phyloP scores from a whole-genome alignment of 208 protist genomes.

The Crithidia fasciculata region DNA sequence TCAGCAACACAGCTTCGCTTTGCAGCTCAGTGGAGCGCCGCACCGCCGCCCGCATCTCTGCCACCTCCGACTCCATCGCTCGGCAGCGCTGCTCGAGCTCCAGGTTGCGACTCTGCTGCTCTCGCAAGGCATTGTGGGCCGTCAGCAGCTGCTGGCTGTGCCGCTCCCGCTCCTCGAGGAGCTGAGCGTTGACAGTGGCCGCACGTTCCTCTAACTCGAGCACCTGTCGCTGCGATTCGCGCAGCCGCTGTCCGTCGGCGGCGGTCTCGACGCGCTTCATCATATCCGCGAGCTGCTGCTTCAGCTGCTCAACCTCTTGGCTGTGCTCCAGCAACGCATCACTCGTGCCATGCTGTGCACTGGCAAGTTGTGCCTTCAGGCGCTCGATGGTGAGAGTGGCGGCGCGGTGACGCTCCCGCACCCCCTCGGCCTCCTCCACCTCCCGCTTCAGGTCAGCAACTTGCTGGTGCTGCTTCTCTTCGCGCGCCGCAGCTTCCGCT shows the following conservation, averaged over 20 bases:
- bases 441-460: slow-evolving; percentile 51
- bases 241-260: slow-evolving; percentile 41
- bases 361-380: slow-evolving; percentile 62
- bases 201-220: slow-evolving; percentile 69
- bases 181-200: slow-evolving; percentile 45
- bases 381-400: slow-evolving; percentile 56
- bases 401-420: slow-evolving; percentile 56
- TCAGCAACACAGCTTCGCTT: slow-evolving; percentile 69
- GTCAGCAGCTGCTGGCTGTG: slow-evolving; percentile 64
- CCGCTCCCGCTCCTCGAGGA: slow-evolving; percentile 69
- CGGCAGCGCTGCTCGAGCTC: slow-evolving; percentile 80
- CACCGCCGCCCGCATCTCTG: slow-evolving; percentile 68
- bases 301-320: slow-evolving; percentile 74
- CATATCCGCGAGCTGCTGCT: slow-evolving; percentile 69
- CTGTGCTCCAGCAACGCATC: slow-evolving; percentile 69
- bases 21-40: slow-evolving; percentile 73
- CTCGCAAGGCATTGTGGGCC: slow-evolving; percentile 76
- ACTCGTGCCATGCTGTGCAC: slow-evolving; percentile 39
- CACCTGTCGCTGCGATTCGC: slow-evolving; percentile 61
- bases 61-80: slow-evolving; percentile 57
- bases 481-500: slow-evolving; percentile 32
- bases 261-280: slow-evolving; percentile 63
- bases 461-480: slow-evolving; percentile 50
- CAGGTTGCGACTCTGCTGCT: slow-evolving; percentile 70
- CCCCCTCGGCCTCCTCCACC: slow-evolving; percentile 39